These are phyloP conservation scores for Phaffomyces opuntiae DNA, from an alignment of 805 yeast genomes.

Conservation along the genomic window DNA sequence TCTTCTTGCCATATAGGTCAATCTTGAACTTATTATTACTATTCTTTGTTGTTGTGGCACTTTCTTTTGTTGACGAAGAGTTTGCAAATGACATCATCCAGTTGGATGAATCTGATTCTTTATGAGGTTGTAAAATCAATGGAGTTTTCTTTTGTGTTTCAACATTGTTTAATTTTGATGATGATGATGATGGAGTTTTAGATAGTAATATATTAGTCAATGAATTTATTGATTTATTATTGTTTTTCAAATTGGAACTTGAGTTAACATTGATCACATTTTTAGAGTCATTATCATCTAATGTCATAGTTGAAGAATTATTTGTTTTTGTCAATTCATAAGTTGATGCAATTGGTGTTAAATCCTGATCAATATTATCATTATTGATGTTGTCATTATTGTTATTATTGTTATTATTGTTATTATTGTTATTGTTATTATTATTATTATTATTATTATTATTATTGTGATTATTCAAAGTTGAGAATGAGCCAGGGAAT, in stretches of 20 bases:
- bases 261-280: not conserved
- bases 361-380: not conserved
- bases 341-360: constrained; percentile 6
- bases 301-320: constrained; percentile 2
- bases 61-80: not conserved
- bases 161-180: not conserved
- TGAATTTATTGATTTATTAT: constrained; percentile 10
- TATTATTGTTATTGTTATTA: not conserved
- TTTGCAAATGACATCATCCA: constrained; percentile 7
- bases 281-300: not conserved
- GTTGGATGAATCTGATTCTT: not conserved
- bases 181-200: not conserved
- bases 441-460: not conserved
- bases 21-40: constrained; percentile 15
- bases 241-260: too few species aligned
- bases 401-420: not conserved
- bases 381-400: not conserved
- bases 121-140: not conserved
- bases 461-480: constrained; percentile 1
- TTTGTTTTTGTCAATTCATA: constrained; percentile 2
- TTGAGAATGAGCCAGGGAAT: constrained; percentile 12
- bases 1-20: constrained; percentile 22
- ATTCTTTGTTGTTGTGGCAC: not conserved
- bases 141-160: not conserved
- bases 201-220: constrained; percentile 10